A percentile compares a stretch with the other conserved stretches of the same genome.
Conservation (phyloP, 108 stramenopile genomes). For the Cyclotella baltica region DNA sequence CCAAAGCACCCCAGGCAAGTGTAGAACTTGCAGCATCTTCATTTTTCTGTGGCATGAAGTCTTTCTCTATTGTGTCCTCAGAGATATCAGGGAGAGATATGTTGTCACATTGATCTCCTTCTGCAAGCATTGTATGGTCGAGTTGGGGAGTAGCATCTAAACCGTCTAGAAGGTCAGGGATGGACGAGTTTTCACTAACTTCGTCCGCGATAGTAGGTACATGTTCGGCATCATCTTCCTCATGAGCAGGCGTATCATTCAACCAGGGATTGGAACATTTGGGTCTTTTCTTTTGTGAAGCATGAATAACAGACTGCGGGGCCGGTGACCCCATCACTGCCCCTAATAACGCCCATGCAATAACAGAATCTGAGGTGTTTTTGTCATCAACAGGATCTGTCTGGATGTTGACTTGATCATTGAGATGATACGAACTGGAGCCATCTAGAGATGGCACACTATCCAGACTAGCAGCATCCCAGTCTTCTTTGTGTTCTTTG, state of each 20-base stretch:
- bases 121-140: no score
- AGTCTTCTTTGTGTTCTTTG: slow-evolving; percentile 1
- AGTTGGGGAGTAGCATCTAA: background rate
- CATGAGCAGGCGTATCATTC: background rate
- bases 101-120: background rate
- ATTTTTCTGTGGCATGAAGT: background rate
- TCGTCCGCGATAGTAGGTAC: background rate
- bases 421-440: background rate
- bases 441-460: slow-evolving; percentile 1
- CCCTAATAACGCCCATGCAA: slow-evolving; percentile 14
- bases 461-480: background rate
- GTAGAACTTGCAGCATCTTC: slow-evolving; percentile 1
- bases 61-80: background rate
- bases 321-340: slow-evolving; percentile 17
- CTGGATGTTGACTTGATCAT: background rate
- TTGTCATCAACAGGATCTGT: background rate
- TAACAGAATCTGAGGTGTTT: background rate
- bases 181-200: background rate
- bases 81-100: background rate
- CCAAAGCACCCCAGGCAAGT: slow-evolving; percentile 12
- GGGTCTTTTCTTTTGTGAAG: background rate
- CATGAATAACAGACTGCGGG: slow-evolving; percentile 5
- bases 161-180: background rate
- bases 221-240: background rate
- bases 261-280: background rate